Evolutionary conservation across 306 rosid genomes (phyloP).

Genomic region (Cucumis melo): DNA sequence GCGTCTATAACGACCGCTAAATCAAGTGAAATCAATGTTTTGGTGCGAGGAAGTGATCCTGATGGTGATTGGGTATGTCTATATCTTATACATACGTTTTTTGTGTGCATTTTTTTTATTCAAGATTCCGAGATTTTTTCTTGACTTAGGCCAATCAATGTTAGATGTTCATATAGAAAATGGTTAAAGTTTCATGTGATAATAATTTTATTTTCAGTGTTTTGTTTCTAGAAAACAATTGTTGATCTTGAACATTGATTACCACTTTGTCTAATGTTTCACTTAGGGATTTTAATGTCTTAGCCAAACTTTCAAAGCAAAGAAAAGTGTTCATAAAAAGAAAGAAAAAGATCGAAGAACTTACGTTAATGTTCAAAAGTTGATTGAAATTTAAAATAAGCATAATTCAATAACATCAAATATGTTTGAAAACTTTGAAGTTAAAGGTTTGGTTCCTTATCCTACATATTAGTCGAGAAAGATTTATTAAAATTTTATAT

Average conservation of each 20-base stretch:
- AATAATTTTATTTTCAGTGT: not conserved
- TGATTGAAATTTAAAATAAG: too few relatives aligned
- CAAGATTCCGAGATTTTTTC: not conserved
- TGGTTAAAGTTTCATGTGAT: not conserved
- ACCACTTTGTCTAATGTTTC: not conserved
- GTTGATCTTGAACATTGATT: not conserved
- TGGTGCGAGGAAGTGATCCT: constrained; percentile 68
- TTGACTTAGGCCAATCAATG: not conserved
- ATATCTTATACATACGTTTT: not conserved
- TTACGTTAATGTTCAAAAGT: too few relatives aligned
- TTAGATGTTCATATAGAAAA: not conserved
- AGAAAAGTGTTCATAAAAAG: not conserved
- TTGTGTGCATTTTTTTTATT: not conserved
- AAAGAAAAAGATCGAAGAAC: too few relatives aligned
- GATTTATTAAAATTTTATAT: too few relatives aligned
- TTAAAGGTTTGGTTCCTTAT: too few relatives aligned
- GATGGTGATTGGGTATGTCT: constrained; percentile 79
- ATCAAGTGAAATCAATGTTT: constrained; percentile 85
- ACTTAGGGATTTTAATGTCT: not conserved
- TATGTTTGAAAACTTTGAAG: too few relatives aligned
- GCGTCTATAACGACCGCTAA: constrained; percentile 81
- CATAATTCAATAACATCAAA: too few relatives aligned
- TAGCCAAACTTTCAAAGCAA: not conserved
- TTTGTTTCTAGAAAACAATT: not conserved
- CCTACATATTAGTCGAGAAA: too few relatives aligned